A percentile compares a stretch with the other conserved stretches of the same genome.
Evolutionary conservation across 805 yeast species (phyloP).

Genomic region (Ogataea minuta): DNA sequence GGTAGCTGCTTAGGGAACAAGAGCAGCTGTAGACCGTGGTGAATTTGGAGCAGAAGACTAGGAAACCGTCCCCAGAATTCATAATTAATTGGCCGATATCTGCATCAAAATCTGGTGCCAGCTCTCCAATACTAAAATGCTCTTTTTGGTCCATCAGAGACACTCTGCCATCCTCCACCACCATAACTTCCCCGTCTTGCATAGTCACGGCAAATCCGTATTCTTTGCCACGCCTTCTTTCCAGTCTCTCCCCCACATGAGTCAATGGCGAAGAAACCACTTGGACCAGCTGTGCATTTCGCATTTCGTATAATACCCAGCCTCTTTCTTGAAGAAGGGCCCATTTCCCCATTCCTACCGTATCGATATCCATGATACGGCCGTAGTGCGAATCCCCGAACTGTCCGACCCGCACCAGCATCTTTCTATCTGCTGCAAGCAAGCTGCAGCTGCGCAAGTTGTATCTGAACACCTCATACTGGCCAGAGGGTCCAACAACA

Average conservation of each 20-base stretch:
- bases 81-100: conserved; percentile 5
- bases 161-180: conserved; percentile 15
- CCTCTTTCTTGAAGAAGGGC: conserved; percentile 30
- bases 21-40: conserved; percentile 10
- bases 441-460: conserved; percentile 4
- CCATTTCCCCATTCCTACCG: conserved; percentile 18
- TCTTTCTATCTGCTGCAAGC: conserved; percentile 13
- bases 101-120: conserved; percentile 2
- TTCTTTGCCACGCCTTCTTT: conserved; percentile 1
- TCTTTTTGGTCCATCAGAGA: background rate
- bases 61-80: conserved; percentile 2
- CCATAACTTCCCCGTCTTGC: conserved; percentile 23
- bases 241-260: conserved; percentile 17
- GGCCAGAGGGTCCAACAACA: conserved; percentile 23
- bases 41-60: conserved; percentile 1
- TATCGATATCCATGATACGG: conserved; percentile 16
- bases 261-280: conserved; percentile 27
- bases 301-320: conserved; percentile 28
- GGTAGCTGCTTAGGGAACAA: conserved; percentile 2
- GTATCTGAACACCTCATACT: conserved; percentile 20
- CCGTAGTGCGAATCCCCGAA: conserved; percentile 25
- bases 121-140: conserved; percentile 1
- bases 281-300: conserved; percentile 12
- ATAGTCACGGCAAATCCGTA: conserved; percentile 21
- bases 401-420: conserved; percentile 7